Percentiles rank a stretch among this genome's conserved stretches.
Evolutionary conservation across 305 asterid genomes (phyloP).

Genomic region (Fraxinus nigra): DNA sequence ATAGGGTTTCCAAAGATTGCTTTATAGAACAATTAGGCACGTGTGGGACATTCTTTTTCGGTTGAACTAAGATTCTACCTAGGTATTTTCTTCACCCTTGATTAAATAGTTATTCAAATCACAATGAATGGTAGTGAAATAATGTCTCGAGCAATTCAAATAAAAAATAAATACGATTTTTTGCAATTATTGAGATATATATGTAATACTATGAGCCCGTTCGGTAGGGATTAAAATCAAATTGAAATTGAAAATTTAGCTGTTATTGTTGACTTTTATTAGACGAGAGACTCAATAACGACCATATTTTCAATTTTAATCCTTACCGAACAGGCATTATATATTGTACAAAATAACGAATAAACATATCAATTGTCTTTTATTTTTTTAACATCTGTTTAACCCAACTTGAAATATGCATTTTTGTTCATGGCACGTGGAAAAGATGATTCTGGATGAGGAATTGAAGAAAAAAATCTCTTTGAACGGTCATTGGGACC

Average conservation of each 20-base stretch:
- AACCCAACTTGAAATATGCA: background rate
- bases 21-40: background rate
- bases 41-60: background rate
- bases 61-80: background rate
- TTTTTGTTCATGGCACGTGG: background rate
- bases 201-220: no score
- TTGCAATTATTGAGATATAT: background rate
- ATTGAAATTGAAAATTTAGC: no score
- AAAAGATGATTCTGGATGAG: background rate
- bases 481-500: conserved; percentile 22
- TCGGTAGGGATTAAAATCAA: no score
- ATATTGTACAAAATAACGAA: background rate
- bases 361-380: background rate
- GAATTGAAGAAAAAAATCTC: background rate
- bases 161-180: background rate
- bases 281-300: no score
- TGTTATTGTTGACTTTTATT: no score
- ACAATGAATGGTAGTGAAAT: background rate
- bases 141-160: background rate
- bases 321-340: no score
- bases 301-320: no score
- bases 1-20: background rate
- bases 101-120: background rate
- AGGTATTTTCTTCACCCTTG: background rate
- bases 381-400: no score